phyloP scores from a whole-genome alignment of 2,329 filamentous ascomycete species.

The Botryotinia narcissicola region DNA sequence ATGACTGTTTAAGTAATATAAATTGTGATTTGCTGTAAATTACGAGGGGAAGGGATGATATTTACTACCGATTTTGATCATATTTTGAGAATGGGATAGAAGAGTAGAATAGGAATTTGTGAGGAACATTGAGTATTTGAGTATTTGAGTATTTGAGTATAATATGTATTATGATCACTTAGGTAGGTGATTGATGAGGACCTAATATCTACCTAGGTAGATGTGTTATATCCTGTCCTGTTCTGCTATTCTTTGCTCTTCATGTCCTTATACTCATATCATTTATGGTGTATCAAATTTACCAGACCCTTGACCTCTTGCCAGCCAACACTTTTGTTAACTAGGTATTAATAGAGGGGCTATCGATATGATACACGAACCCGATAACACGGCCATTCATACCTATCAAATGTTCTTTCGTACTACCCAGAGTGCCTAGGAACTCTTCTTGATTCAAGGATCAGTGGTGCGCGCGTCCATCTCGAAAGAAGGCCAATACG shows the following conservation, averaged over 20 bases:
- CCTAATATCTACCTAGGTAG: too few relatives aligned
- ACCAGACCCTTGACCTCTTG: background rate
- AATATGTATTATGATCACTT: background rate
- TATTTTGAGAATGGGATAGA: background rate
- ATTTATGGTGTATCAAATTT: background rate
- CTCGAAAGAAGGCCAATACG: background rate
- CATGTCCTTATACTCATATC: background rate
- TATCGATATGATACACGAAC: background rate
- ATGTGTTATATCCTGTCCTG: too few relatives aligned
- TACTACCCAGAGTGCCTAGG: too few relatives aligned
- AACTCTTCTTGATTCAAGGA: background rate
- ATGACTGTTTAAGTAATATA: background rate
- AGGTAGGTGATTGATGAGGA: too few relatives aligned
- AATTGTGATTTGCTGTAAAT: background rate
- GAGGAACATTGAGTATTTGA: background rate
- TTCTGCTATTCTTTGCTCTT: background rate
- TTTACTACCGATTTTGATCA: background rate
- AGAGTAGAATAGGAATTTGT: background rate
- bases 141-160: too few relatives aligned
- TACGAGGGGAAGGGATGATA: background rate
- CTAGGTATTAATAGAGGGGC: background rate
- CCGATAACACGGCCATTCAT: background rate
- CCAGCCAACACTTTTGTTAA: background rate
- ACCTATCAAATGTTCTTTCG: too few relatives aligned
- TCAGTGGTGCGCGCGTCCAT: background rate